Evolutionary conservation across 202 grass and related monocot genomes (phyloP).

Genomic region (Eragrostis tef): DNA sequence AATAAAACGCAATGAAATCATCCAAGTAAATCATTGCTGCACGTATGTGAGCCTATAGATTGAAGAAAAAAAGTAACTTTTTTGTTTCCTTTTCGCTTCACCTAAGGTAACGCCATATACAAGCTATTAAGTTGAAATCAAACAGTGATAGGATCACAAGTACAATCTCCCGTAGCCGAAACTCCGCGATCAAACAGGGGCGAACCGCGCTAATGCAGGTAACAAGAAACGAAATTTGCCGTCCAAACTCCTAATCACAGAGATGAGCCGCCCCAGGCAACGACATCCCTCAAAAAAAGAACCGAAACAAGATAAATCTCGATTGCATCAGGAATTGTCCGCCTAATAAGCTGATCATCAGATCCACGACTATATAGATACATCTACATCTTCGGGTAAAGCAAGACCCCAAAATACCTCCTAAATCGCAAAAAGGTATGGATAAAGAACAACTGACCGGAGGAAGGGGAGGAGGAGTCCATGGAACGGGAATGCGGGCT

Average conservation of each 20-base stretch:
- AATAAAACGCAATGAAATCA: neutral
- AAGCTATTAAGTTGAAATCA: neutral
- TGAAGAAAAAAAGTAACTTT: neutral
- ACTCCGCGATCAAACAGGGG: neutral
- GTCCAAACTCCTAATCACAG: neutral
- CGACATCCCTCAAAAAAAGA: neutral
- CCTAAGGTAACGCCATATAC: neutral
- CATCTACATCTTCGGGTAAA: neutral
- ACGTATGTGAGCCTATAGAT: neutral
- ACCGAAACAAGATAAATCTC: neutral
- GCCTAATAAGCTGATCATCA: neutral
- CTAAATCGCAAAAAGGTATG: neutral
- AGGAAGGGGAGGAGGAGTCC: neutral
- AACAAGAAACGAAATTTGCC: neutral
- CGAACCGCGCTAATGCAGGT: neutral
- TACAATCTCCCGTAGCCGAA: too few species aligned
- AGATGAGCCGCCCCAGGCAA: neutral
- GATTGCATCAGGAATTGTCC: neutral
- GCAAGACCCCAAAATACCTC: neutral
- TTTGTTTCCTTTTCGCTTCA: neutral
- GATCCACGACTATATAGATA: neutral
- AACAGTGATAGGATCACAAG: neutral
- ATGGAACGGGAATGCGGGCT: neutral
- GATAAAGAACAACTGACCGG: conserved; percentile 10
- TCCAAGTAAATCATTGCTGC: neutral